These are phyloP conservation scores for Lophium mytilinum DNA, from an alignment of 495 filamentous ascomycete genomes.

Conservation along the genomic window DNA sequence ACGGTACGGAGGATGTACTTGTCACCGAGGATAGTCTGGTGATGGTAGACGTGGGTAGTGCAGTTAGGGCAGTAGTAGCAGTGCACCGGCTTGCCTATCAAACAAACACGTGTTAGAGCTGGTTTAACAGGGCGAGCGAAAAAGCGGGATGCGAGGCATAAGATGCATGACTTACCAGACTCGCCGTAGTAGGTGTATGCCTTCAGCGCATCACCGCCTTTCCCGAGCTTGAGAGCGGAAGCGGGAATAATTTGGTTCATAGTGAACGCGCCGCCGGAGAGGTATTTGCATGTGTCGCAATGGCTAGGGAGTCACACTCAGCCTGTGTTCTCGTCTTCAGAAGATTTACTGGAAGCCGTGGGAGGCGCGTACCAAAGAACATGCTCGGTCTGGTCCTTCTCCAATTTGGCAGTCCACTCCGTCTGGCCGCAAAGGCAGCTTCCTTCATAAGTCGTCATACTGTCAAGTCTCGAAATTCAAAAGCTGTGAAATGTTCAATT, in stretches of 20 bases:
- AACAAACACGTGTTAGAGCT: neutral
- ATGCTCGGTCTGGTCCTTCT: slow-evolving; percentile 34
- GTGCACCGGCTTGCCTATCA: slow-evolving; percentile 40
- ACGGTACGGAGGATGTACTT: slow-evolving; percentile 42
- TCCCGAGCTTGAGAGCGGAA: slow-evolving; percentile 40
- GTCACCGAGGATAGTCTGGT: slow-evolving; percentile 44
- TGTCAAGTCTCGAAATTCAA: neutral
- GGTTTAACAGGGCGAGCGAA: neutral
- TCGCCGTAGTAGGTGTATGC: slow-evolving; percentile 45
- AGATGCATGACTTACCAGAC: slow-evolving; percentile 31
- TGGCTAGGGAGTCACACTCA: slow-evolving; percentile 32
- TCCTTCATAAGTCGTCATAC: slow-evolving; percentile 38
- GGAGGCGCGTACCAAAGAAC: slow-evolving; percentile 38
- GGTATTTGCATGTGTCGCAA: slow-evolving; percentile 45
- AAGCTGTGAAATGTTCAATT: too few species aligned
- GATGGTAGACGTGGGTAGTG: slow-evolving; percentile 44
- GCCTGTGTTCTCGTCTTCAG: neutral
- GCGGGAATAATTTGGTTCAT: slow-evolving; percentile 45
- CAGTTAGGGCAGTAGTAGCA: slow-evolving; percentile 48
- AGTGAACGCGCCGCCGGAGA: slow-evolving; percentile 40
- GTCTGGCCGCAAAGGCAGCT: slow-evolving; percentile 46
- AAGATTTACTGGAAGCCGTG: neutral
- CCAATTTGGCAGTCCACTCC: slow-evolving; percentile 39
- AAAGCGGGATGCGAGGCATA: neutral
- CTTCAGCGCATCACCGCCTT: slow-evolving; percentile 35